Conservation (phyloP, 2,329 filamentous ascomycete genomes). For the Aspergillus eucalypticola region DNA sequence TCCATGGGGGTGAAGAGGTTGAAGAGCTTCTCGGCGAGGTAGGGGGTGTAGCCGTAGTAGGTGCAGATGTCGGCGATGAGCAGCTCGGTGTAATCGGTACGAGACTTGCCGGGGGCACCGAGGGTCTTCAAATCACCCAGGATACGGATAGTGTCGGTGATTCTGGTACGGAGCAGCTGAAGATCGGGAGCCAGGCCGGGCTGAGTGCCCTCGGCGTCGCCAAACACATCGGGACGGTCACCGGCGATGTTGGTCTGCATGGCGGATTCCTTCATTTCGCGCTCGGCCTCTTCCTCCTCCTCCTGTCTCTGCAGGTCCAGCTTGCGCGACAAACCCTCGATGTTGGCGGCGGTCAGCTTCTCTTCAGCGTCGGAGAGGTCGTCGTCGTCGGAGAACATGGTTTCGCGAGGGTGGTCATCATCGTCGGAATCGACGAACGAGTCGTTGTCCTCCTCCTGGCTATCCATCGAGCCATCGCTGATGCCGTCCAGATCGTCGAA, state of each 20-base stretch:
- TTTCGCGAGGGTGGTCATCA: conserved; percentile 56
- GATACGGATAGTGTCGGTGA: conserved; percentile 90
- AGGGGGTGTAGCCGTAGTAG: conserved; percentile 95
- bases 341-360: conserved; percentile 91
- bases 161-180: conserved; percentile 80
- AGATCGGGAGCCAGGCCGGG: conserved; percentile 79
- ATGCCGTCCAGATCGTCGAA: conserved; percentile 47
- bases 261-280: conserved; percentile 80
- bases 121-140: conserved; percentile 85
- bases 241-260: conserved; percentile 91
- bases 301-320: conserved; percentile 75
- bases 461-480: conserved; percentile 50
- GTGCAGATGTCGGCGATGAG: conserved; percentile 88
- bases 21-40: conserved; percentile 93
- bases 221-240: conserved; percentile 66
- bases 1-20: conserved; percentile 89
- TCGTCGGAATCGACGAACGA: conserved; percentile 72
- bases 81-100: conserved; percentile 84
- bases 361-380: conserved; percentile 87
- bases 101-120: conserved; percentile 74
- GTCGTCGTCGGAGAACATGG: conserved; percentile 94
- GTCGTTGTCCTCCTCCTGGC: conserved; percentile 58
- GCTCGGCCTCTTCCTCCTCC: conserved; percentile 79
- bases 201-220: conserved; percentile 56
- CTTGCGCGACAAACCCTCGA: conserved; percentile 83